phyloP scores from a whole-genome alignment of 257 asterid genomes.

The Cordia subcordata region DNA sequence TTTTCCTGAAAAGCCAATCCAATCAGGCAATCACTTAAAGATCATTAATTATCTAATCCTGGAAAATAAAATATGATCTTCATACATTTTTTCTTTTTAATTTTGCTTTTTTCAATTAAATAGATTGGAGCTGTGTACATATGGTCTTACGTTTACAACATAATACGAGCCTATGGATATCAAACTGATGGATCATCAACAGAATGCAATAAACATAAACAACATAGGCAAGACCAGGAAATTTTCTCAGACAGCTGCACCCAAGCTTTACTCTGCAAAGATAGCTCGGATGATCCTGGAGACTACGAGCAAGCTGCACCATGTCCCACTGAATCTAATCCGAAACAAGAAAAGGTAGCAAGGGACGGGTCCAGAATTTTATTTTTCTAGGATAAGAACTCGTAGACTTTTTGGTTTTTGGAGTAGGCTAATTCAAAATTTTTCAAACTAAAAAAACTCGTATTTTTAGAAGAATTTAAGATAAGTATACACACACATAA shows the following conservation, averaged over 20 bases:
- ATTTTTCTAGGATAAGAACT: no score
- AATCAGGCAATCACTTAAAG: no score
- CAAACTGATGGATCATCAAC: slow-evolving; percentile 6
- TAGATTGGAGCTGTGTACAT: slow-evolving; percentile 31
- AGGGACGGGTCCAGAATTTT: no score
- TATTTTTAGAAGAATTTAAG: no score
- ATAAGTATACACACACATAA: no score
- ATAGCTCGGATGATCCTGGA: not conserved
- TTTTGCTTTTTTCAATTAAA: not conserved
- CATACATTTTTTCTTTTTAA: not conserved
- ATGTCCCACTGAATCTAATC: slow-evolving; percentile 2
- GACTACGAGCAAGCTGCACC: slow-evolving; percentile 3
- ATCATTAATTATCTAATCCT: no score
- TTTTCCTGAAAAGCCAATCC: no score
- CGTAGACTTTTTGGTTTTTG: no score
- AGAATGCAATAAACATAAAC: not conserved
- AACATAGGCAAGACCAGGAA: not conserved
- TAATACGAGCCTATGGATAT: slow-evolving; percentile 16
- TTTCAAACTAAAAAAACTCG: no score
- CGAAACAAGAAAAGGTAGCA: slow-evolving; percentile 11
- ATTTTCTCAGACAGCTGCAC: slow-evolving; percentile 4
- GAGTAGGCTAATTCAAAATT: no score
- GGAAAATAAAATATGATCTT: no score
- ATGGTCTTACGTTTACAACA: slow-evolving; percentile 29
- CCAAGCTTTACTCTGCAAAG: slow-evolving; percentile 11